phyloP scores from a whole-genome alignment of 2,329 filamentous ascomycete genomes.

The Trichoderma sp. region DNA sequence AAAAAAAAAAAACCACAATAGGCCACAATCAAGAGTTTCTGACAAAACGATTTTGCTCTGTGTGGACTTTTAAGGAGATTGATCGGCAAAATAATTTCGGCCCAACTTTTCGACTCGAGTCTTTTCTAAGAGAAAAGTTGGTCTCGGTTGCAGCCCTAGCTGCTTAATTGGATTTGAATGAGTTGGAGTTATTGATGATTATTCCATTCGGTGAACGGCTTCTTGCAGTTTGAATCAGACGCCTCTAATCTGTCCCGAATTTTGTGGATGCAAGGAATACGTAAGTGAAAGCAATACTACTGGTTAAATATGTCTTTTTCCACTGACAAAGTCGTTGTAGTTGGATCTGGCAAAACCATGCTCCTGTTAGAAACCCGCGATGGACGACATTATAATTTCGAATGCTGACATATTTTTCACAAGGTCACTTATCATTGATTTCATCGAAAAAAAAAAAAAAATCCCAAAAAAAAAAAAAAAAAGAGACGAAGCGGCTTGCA shows the following conservation, averaged over 20 bases:
- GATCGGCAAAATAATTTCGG: too few relatives aligned
- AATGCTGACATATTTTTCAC: neutral
- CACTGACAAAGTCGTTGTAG: neutral
- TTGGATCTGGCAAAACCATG: neutral
- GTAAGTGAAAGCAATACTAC: neutral
- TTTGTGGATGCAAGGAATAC: neutral
- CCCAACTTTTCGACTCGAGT: too few relatives aligned
- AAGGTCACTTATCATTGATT: neutral
- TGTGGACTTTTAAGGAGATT: too few relatives aligned
- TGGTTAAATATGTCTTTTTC: neutral
- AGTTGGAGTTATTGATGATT: too few relatives aligned
- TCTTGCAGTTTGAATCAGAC: too few relatives aligned
- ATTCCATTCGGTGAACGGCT: too few relatives aligned
- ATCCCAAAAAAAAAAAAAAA: neutral
- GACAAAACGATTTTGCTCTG: too few relatives aligned
- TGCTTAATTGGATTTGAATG: too few relatives aligned
- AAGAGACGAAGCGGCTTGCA: neutral
- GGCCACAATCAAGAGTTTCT: too few relatives aligned
- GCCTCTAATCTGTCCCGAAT: neutral
- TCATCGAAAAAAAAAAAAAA: neutral
- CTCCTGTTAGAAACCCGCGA: neutral
- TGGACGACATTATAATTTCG: neutral
- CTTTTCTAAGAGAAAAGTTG: too few relatives aligned
- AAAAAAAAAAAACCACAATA: too few relatives aligned
- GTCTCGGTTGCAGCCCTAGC: too few relatives aligned